phyloP scores from a whole-genome alignment of 495 filamentous ascomycete genomes.

The Parmelia sp. region DNA sequence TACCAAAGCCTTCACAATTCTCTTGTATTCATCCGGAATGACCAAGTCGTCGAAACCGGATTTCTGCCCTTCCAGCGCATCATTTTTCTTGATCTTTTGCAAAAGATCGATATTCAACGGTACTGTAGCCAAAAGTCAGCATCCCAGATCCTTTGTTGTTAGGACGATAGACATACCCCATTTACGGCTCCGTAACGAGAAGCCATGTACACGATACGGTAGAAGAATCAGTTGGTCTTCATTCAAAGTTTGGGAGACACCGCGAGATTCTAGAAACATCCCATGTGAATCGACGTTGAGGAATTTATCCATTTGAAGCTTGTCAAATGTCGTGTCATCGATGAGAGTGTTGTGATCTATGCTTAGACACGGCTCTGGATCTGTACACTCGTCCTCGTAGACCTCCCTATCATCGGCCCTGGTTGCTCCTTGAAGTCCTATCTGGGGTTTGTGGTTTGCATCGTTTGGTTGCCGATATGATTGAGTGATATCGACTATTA shows the following conservation, averaged over 20 bases:
- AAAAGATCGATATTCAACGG: background rate
- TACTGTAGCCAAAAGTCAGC: background rate
- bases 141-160: background rate
- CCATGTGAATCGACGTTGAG: background rate
- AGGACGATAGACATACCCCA: background rate
- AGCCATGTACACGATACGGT: background rate
- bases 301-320: background rate
- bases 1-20: constrained; percentile 4
- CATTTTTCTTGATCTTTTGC: background rate
- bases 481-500: background rate
- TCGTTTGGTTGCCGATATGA: background rate
- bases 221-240: background rate
- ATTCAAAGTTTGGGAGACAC: background rate
- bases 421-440: background rate
- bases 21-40: constrained; percentile 5
- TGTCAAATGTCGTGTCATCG: background rate
- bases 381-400: background rate
- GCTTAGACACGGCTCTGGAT: background rate
- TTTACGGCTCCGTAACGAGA: constrained; percentile 1
- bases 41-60: constrained; percentile 2
- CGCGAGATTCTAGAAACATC: background rate
- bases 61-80: background rate
- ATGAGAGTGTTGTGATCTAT: background rate
- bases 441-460: background rate
- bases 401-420: background rate